phyloP scores from a whole-genome alignment of 768 basidiomycete genomes.

The Tylopilus sp. region DNA sequence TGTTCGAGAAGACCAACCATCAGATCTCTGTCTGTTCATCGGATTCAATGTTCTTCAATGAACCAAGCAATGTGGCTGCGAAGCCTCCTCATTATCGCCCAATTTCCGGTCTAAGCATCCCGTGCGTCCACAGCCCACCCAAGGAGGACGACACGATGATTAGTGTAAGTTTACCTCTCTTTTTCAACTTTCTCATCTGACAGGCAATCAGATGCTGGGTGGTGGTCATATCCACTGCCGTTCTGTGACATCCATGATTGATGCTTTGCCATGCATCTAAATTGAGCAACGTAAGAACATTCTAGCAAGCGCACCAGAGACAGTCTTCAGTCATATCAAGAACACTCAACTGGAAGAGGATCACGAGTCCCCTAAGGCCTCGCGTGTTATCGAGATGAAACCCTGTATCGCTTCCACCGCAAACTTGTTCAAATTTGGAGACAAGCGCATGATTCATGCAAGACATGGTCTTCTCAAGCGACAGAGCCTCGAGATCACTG shows the following conservation, averaged over 20 bases:
- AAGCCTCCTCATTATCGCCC: slow-evolving; percentile 61
- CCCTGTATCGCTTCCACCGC: slow-evolving; percentile 65
- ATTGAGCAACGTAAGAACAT: slow-evolving; percentile 61
- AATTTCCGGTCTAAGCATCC: slow-evolving; percentile 58
- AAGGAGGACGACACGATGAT: slow-evolving; percentile 84
- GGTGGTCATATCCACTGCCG: slow-evolving; percentile 70
- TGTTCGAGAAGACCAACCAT: slow-evolving; percentile 62
- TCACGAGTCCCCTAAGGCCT: slow-evolving; percentile 38
- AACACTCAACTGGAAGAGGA: slow-evolving; percentile 8
- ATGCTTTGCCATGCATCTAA: slow-evolving; percentile 67
- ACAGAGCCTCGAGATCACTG: slow-evolving; percentile 65
- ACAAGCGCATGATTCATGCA: slow-evolving; percentile 65
- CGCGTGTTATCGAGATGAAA: slow-evolving; percentile 50
- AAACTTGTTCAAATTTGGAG: slow-evolving; percentile 57
- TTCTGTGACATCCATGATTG: slow-evolving; percentile 63
- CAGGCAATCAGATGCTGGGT: slow-evolving; percentile 62
- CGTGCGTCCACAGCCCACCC: slow-evolving; percentile 43
- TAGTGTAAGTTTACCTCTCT: slow-evolving; percentile 41
- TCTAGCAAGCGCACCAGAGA: slow-evolving; percentile 20
- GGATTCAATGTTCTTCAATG: slow-evolving; percentile 60
- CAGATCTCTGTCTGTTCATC: slow-evolving; percentile 46
- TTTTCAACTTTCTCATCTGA: background rate
- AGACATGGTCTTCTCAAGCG: slow-evolving; percentile 58
- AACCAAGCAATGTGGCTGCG: slow-evolving; percentile 30
- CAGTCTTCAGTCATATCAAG: slow-evolving; percentile 38